phyloP scores from a whole-genome alignment of 2,329 filamentous ascomycete species.

The Colletotrichum karsti region DNA sequence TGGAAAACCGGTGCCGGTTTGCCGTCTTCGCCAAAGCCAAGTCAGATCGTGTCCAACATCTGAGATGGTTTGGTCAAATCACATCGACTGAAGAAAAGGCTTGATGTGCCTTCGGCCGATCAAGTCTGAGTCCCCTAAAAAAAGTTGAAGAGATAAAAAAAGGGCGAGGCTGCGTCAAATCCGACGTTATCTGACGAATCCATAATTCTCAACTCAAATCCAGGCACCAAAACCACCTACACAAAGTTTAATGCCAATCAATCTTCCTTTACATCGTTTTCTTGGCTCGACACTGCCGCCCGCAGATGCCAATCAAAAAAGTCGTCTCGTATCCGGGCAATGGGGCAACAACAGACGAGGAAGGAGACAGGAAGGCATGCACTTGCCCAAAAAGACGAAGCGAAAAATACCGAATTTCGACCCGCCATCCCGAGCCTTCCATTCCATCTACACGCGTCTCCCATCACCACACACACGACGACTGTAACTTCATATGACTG shows the following conservation, averaged over 20 bases:
- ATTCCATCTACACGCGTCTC: neutral
- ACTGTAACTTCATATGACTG: neutral
- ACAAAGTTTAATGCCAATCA: neutral
- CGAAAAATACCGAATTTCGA: neutral
- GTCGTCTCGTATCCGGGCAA: constrained; percentile 10
- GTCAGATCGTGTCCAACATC: neutral
- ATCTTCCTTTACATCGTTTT: neutral
- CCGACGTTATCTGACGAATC: neutral
- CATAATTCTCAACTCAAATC: neutral
- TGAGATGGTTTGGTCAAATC: neutral
- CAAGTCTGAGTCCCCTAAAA: neutral
- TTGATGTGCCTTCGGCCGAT: neutral
- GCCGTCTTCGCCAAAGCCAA: neutral
- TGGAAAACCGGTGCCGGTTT: neutral
- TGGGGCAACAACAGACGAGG: neutral
- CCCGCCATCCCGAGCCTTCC: neutral
- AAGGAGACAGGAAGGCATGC: neutral
- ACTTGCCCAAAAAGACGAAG: neutral
- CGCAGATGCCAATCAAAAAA: neutral
- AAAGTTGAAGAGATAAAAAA: neutral
- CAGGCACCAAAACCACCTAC: neutral
- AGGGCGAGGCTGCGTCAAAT: neutral
- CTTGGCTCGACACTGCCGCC: neutral
- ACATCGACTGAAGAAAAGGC: constrained; percentile 12
- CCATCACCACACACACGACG: neutral